These are phyloP conservation scores for Lactuca sativa DNA, from an alignment of 129 eudicot species.

Conservation along the genomic window DNA sequence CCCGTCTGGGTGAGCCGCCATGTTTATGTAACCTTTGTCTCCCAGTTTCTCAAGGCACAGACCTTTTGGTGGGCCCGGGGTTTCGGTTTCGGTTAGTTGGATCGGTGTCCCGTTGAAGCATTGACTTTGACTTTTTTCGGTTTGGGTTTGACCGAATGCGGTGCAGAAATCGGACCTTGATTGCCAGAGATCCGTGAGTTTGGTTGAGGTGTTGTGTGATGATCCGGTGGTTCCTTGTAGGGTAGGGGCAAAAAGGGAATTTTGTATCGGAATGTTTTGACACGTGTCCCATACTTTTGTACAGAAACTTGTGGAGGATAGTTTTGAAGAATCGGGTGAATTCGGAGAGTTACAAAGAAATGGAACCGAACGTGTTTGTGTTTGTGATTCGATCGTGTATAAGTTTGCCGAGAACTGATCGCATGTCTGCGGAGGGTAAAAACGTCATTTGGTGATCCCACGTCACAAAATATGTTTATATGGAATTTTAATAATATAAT, in stretches of 20 bases:
- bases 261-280: conserved; percentile 42
- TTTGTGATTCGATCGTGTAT: conserved; percentile 41
- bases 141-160: conserved; percentile 60
- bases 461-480: too few species aligned
- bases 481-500: too few species aligned
- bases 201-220: conserved; percentile 58
- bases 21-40: conserved; percentile 60
- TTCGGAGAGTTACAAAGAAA: conserved; percentile 65
- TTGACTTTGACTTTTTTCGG: conserved; percentile 24
- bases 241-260: conserved; percentile 85
- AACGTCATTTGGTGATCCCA: neutral
- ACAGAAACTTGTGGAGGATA: conserved; percentile 48
- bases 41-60: conserved; percentile 76
- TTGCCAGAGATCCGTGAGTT: conserved; percentile 76
- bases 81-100: conserved; percentile 32
- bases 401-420: conserved; percentile 80
- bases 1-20: conserved; percentile 96
- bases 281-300: conserved; percentile 71
- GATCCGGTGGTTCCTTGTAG: conserved; percentile 51
- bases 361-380: conserved; percentile 55
- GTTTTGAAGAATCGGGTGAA: conserved; percentile 41
- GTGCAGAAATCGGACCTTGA: conserved; percentile 65
- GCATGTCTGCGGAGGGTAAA: conserved; percentile 52
- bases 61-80: conserved; percentile 56
- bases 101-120: conserved; percentile 68